These are phyloP conservation scores for Fusarium sp. DNA, from an alignment of 2,329 filamentous ascomycete species.

Conservation along the genomic window DNA sequence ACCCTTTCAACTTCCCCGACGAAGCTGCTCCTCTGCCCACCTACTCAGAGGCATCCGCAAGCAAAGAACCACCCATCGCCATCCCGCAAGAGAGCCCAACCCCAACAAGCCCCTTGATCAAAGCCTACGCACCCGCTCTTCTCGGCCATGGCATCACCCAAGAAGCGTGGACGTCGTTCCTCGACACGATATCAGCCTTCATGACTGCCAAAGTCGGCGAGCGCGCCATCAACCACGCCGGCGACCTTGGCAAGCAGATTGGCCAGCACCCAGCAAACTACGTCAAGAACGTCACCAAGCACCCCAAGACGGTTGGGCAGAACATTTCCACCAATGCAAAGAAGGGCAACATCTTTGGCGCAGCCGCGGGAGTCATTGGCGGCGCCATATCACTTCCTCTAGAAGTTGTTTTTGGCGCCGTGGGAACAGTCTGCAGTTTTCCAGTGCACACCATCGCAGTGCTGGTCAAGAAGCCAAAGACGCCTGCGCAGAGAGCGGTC, in stretches of 20 bases:
- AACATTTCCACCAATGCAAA: slow-evolving; percentile 52
- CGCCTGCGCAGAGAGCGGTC: slow-evolving; percentile 54
- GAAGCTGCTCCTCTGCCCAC: slow-evolving; percentile 44
- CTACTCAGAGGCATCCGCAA: slow-evolving; percentile 43
- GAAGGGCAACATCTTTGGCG: slow-evolving; percentile 55
- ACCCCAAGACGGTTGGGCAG: slow-evolving; percentile 53
- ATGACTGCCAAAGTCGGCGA: slow-evolving; percentile 58
- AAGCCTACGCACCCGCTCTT: slow-evolving; percentile 53
- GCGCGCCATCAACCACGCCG: slow-evolving; percentile 56
- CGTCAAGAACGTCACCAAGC: slow-evolving; percentile 51
- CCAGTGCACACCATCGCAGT: slow-evolving; percentile 51
- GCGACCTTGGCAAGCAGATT: slow-evolving; percentile 53
- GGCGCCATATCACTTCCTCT: slow-evolving; percentile 55
- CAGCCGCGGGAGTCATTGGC: slow-evolving; percentile 51
- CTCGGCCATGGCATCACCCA: slow-evolving; percentile 53
- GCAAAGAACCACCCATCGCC: slow-evolving; percentile 50
- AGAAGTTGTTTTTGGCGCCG: slow-evolving; percentile 51
- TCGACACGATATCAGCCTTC: slow-evolving; percentile 58
- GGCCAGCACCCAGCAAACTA: slow-evolving; percentile 51
- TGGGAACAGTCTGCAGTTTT: slow-evolving; percentile 50
- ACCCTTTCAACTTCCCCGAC: slow-evolving; percentile 56
- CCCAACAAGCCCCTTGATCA: slow-evolving; percentile 53
- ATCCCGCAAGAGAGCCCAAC: slow-evolving; percentile 54
- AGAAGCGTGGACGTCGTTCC: slow-evolving; percentile 50
- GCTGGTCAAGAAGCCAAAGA: slow-evolving; percentile 52